Base-by-base conservation (phyloP, 805 yeast species). In the Saturnispora bothae region DNA sequence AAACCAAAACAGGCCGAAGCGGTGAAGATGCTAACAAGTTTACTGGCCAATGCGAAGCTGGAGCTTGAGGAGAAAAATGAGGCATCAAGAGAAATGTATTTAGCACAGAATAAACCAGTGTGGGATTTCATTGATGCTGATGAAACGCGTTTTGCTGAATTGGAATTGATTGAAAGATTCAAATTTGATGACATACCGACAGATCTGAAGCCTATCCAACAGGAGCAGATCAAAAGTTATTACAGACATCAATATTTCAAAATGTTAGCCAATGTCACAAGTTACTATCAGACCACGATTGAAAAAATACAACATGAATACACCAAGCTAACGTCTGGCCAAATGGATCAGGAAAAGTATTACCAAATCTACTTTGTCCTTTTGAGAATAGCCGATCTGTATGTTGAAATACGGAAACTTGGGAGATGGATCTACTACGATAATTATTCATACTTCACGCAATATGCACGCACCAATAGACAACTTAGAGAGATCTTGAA, bases 301-400 rank as follows among this genome's bases (percentile, higher is more conserved):
- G 39, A 47, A 3, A 48, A 53, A 20, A 49, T 63, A n/a, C 57
- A 57, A 16, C 33, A 39, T 1, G 46, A 58, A 4, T 42, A 70
- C 31, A 51, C 50, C 4, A 43, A 45, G 18, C 53, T 41, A 41
- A 64, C 31, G 3, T 21, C 21, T 15, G 19, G 27, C 19, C 33
- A 37, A 2, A 46, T 71, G 40, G 26, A 14, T n/a, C 32, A 37
- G 13, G 13, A 7, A 7, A 27, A 19, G 25, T 31, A 31, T 21
- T 77, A 73, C 45, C 54, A 63, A 22, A 47, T 62, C 4, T 58
- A 69, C 36, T 42, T 64, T 5, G 44, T 65, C 38, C 56, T 72
- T 4, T 47, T 71, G 26, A 55, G 73, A 34, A 48, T 69, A 30
- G 73, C 76, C 31, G 78, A 73, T 46, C 39, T 72, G 23, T 72